These are phyloP conservation scores for Colletotrichum spinosum DNA, from an alignment of 2,329 filamentous ascomycete genomes.

Conservation along the genomic window DNA sequence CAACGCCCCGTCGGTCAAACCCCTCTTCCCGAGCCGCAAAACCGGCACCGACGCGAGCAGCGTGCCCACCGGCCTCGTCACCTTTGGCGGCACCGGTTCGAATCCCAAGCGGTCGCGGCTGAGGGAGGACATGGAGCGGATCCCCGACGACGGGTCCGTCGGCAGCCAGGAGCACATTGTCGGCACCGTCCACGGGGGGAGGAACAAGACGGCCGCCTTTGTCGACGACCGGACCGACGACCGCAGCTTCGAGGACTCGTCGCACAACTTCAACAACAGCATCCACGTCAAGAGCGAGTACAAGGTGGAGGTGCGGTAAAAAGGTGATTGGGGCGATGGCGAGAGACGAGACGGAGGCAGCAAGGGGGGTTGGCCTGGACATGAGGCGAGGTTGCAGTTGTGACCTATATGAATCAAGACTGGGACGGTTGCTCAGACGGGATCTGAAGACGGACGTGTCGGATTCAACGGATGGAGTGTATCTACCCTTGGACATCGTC, in stretches of 20 bases:
- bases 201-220: slow-evolving; percentile 19
- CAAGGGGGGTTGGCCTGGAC: no score
- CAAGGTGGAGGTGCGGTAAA: slow-evolving; percentile 18
- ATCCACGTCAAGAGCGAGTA: slow-evolving; percentile 33
- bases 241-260: slow-evolving; percentile 15
- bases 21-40: slow-evolving; percentile 20
- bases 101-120: slow-evolving; percentile 20
- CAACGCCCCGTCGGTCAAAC: slow-evolving; percentile 33
- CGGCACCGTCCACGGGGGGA: not conserved
- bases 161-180: slow-evolving; percentile 33
- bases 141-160: slow-evolving; percentile 22
- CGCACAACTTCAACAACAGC: not conserved
- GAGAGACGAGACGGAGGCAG: no score
- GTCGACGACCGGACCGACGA: slow-evolving; percentile 22
- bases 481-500: no score
- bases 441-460: no score
- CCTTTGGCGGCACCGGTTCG: slow-evolving; percentile 25
- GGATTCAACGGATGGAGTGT: no score
- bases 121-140: slow-evolving; percentile 12
- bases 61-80: slow-evolving; percentile 25
- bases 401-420: no score
- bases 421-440: slow-evolving; percentile 6
- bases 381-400: no score
- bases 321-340: not conserved
- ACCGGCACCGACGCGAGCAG: slow-evolving; percentile 18